phyloP scores from a whole-genome alignment of 2,329 filamentous ascomycete species.

The Tolypocladium tropicale region DNA sequence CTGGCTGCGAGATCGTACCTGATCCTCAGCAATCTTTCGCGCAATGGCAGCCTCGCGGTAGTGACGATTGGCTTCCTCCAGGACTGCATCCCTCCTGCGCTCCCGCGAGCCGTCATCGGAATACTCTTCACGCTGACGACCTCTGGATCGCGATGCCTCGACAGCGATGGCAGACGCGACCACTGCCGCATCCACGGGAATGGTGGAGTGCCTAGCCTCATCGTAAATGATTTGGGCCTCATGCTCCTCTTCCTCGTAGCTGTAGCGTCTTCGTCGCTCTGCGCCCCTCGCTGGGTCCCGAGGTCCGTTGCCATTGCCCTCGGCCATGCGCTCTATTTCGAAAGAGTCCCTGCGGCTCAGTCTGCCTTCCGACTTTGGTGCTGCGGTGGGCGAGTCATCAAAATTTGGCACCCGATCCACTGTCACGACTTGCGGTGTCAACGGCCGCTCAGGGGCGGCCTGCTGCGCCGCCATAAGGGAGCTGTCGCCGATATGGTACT shows the following conservation, averaged over 20 bases:
- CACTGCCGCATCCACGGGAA: slow-evolving; percentile 35
- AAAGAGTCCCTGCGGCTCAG: slow-evolving; percentile 40
- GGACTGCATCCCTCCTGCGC: slow-evolving; percentile 29
- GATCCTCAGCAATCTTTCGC: slow-evolving; percentile 41
- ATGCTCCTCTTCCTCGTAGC: slow-evolving; percentile 28
- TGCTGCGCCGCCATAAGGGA: slow-evolving; percentile 12
- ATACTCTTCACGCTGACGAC: slow-evolving; percentile 20
- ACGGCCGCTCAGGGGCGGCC: slow-evolving; percentile 19
- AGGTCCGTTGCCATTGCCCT: slow-evolving; percentile 16
- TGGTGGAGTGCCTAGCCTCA: slow-evolving; percentile 36
- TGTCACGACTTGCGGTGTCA: slow-evolving; percentile 41
- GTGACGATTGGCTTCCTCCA: slow-evolving; percentile 46
- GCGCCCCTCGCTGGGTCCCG: slow-evolving; percentile 8
- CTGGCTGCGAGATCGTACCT: slow-evolving; percentile 40
- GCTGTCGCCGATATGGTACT: slow-evolving; percentile 44
- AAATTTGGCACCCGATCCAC: slow-evolving; percentile 44
- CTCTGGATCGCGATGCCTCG: slow-evolving; percentile 25
- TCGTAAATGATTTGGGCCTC: slow-evolving; percentile 34
- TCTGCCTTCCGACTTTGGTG: slow-evolving; percentile 20
- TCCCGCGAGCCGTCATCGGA: slow-evolving; percentile 23
- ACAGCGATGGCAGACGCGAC: slow-evolving; percentile 36
- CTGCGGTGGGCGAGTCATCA: slow-evolving; percentile 22
- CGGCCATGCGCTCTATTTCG: slow-evolving; percentile 28
- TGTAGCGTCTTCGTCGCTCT: slow-evolving; percentile 11
- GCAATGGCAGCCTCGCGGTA: slow-evolving; percentile 47